Evolutionary conservation across 2,329 filamentous ascomycete species (phyloP), one percentile per base, ranked within the genome.

Genomic region (Alternaria alternata): DNA sequence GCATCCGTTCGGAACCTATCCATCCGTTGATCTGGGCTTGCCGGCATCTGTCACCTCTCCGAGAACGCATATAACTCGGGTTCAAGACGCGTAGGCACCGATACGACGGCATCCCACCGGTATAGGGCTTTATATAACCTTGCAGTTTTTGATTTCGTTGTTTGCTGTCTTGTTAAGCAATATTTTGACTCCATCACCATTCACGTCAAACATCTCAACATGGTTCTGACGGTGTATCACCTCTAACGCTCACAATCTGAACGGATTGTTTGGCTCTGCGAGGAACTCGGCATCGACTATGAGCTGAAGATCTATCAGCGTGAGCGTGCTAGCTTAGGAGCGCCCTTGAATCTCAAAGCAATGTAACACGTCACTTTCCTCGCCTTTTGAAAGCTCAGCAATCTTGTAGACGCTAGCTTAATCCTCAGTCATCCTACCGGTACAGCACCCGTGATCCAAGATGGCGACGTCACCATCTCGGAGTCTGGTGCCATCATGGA

Each of bases 211-310:
- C 44, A 8, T 22, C 22, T 26, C 24, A 59, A 9, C 28, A 69
- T 70, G 65, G 64, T 63, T 5, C 63, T 75, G 9, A 68, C 66
- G 43, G 30, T 74, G 42, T 66, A 74, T 53, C 71, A 74, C 54
- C 64, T 75, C 42, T 60, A 67, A 24, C 61, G 68, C 70, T 87
- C 85, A 2, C 86, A 89, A 70, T 88, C 86, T 30, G 87, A 89
- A 74, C 86, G 88, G 32, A 80, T 89, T 51, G 74, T 85, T 68
- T 89, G 86, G 82, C 82, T 89, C 46, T 86, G 84, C 75, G 87
- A 90, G 75, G 88, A 90, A 72, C 83, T 90, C 12, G 75, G 76
- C 38, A 76, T 90, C 47, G 63, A 77, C 4, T 89, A 89, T 71
- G 36, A 39, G 36, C 36, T 39, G 7, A 70, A 79, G 1, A 75